These are phyloP conservation scores for Oxytropis ochrocephala DNA, from an alignment of 306 rosid genomes.

Conservation along the genomic window DNA sequence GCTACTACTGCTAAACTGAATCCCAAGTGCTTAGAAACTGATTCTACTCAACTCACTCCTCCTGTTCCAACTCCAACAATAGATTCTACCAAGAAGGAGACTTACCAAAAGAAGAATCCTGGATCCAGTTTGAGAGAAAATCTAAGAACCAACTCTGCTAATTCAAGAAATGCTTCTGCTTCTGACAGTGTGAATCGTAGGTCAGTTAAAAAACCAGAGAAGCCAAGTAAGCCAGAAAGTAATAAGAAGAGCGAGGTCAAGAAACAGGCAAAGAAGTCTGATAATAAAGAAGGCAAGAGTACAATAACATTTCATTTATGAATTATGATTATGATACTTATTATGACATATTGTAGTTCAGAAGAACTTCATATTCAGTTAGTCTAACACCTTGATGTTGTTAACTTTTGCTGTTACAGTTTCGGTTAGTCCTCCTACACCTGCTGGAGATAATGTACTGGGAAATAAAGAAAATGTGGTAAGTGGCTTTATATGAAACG, in stretches of 20 bases:
- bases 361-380: not conserved
- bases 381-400: not conserved
- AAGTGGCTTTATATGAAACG: not conserved
- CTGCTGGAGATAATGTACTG: slow-evolving; percentile 24
- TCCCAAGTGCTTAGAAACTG: slow-evolving; percentile 47
- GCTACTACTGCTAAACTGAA: slow-evolving; percentile 38
- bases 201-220: slow-evolving; percentile 46
- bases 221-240: slow-evolving; percentile 45
- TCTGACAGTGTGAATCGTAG: slow-evolving; percentile 28
- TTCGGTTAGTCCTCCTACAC: slow-evolving; percentile 31
- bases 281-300: slow-evolving; percentile 37
- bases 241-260: slow-evolving; percentile 37
- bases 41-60: slow-evolving; percentile 22
- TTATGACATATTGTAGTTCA: not conserved
- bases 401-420: slow-evolving; percentile 18
- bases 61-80: slow-evolving; percentile 17
- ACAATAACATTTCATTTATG: not conserved
- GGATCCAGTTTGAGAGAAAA: slow-evolving; percentile 32
- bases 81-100: slow-evolving; percentile 36
- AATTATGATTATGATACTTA: not conserved
- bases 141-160: slow-evolving; percentile 33
- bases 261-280: slow-evolving; percentile 43
- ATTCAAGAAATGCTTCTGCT: slow-evolving; percentile 28
- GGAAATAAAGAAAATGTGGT: slow-evolving; percentile 79
- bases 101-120: slow-evolving; percentile 29